Evolutionary conservation across 177 flowering plant genomes (phyloP).

Genomic region (Vitis hybrid): DNA sequence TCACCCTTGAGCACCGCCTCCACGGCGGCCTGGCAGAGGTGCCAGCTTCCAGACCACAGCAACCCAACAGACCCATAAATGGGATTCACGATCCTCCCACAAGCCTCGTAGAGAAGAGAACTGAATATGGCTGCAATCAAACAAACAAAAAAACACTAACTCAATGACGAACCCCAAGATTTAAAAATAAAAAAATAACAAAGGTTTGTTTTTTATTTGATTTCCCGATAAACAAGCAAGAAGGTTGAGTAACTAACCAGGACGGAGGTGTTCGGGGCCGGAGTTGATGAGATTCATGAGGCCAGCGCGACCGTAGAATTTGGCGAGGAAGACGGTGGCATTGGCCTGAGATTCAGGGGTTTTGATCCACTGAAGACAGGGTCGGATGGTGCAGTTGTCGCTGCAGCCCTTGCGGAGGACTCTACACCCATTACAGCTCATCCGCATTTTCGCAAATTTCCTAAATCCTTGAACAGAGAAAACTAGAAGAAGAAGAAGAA

Average conservation of each 20-base stretch:
- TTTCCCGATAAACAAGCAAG: neutral
- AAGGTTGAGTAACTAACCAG: constrained; percentile 36
- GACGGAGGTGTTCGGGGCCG: constrained; percentile 82
- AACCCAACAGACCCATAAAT: constrained; percentile 87
- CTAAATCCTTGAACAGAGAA: neutral
- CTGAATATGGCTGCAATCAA: constrained; percentile 70
- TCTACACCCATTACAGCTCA: constrained; percentile 93
- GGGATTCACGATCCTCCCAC: constrained; percentile 91
- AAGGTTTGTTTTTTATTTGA: neutral
- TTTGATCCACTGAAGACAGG: constrained; percentile 86
- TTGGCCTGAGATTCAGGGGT: constrained; percentile 81
- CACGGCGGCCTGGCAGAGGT: constrained; percentile 81
- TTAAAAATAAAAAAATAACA: neutral
- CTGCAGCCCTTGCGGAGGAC: constrained; percentile 90
- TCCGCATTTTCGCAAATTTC: constrained; percentile 45
- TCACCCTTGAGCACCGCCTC: constrained; percentile 80
- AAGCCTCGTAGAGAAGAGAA: constrained; percentile 86
- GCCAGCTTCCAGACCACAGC: constrained; percentile 85
- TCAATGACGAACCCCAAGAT: no score
- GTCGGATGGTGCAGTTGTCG: constrained; percentile 75
- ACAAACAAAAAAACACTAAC: neutral
- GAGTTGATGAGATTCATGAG: constrained; percentile 87
- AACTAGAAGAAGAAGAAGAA: neutral
- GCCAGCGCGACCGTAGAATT: constrained; percentile 91
- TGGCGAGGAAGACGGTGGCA: constrained; percentile 90